A percentile compares a stretch with the other conserved stretches of the same genome.
Evolutionary conservation across 768 basidiomycete genomes (phyloP).

Genomic region (Auriscalpium microsporum): DNA sequence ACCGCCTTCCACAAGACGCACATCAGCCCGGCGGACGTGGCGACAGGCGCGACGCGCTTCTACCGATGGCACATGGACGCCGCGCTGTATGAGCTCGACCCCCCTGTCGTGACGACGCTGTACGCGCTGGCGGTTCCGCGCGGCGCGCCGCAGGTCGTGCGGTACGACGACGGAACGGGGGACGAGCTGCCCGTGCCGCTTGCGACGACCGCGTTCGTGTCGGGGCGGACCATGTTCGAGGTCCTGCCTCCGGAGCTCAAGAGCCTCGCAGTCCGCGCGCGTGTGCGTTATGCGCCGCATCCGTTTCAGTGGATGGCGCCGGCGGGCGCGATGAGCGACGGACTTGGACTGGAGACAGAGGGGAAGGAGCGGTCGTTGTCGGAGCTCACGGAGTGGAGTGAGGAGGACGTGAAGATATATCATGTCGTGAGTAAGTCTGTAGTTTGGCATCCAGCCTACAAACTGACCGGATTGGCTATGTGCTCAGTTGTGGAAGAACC

Average conservation of each 20-base stretch:
- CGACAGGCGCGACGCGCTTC: conserved; percentile 65
- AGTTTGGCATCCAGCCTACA: not conserved
- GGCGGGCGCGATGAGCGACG: conserved; percentile 61
- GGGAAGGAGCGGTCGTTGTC: conserved; percentile 53
- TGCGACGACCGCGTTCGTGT: conserved; percentile 77
- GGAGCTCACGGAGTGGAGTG: conserved; percentile 76
- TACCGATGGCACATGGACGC: conserved; percentile 92
- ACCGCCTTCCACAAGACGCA: conserved; percentile 74
- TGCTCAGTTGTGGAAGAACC: conserved; percentile 82
- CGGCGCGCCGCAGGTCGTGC: conserved; percentile 52
- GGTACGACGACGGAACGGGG: conserved; percentile 81
- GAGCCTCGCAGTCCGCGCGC: conserved; percentile 69
- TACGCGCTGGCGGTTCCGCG: conserved; percentile 65
- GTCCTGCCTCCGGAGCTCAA: conserved; percentile 59
- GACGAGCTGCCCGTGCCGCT: conserved; percentile 74
- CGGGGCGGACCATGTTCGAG: conserved; percentile 76
- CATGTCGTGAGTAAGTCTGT: conserved; percentile 41
- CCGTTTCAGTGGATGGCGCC: conserved; percentile 86
- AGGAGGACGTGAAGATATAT: conserved; percentile 60
- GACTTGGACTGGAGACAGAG: conserved; percentile 73
- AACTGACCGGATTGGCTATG: not conserved
- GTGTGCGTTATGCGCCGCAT: conserved; percentile 72
- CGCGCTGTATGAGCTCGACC: conserved; percentile 62
- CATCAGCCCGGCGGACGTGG: conserved; percentile 64
- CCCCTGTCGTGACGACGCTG: conserved; percentile 76